Evolutionary conservation across 345 rosid species (phyloP).

Genomic region (Lenwebbia sp.): DNA sequence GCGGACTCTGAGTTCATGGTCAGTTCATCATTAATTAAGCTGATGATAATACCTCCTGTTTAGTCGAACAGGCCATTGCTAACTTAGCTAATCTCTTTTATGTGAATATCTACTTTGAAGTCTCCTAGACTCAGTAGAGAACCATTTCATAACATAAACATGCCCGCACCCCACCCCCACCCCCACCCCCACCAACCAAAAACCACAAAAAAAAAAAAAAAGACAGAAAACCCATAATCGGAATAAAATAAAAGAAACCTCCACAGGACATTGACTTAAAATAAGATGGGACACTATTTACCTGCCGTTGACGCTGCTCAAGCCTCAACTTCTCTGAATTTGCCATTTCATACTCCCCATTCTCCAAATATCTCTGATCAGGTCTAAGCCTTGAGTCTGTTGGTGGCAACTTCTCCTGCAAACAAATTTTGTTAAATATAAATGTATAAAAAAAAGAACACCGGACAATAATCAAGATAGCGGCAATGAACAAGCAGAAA

Average conservation of each 20-base stretch:
- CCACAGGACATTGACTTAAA: not conserved
- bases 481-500: not conserved
- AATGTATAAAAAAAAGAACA: not conserved
- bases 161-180: not conserved
- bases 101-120: not conserved
- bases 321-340: slow-evolving; percentile 90
- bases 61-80: not conserved
- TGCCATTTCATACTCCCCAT: slow-evolving; percentile 95
- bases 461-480: not conserved
- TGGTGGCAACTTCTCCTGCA: slow-evolving; percentile 84
- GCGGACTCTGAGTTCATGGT: not conserved
- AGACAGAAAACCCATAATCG: not conserved
- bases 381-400: slow-evolving; percentile 97
- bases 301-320: slow-evolving; percentile 98
- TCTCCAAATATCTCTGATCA: slow-evolving; percentile 81
- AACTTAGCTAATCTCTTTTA: not conserved
- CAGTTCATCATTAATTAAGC: not conserved
- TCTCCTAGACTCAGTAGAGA: not conserved
- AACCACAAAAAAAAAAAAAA: not conserved
- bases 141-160: not conserved
- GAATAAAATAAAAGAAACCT: not conserved
- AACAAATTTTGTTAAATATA: not conserved
- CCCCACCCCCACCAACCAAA: not conserved
- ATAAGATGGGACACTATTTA: slow-evolving; percentile 3
- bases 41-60: not conserved